These are phyloP conservation scores for Tylopilus rubrobrunneus DNA, from an alignment of 768 basidiomycete species.

Conservation along the genomic window DNA sequence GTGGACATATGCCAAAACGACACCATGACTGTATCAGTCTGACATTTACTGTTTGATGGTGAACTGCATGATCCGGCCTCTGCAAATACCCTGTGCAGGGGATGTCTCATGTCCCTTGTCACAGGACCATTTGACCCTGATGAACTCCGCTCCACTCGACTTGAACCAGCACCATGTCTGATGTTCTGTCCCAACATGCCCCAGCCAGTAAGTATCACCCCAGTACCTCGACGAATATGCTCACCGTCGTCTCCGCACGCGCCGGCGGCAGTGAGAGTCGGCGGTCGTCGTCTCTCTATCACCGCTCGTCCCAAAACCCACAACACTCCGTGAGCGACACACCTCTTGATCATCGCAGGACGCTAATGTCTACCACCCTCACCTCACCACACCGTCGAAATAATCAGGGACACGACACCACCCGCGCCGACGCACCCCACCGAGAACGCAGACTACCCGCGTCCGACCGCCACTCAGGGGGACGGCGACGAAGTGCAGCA, in stretches of 20 bases:
- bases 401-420: not conserved
- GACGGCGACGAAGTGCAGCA: slow-evolving; percentile 32
- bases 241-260: not conserved
- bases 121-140: not conserved
- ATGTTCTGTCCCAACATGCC: slow-evolving; percentile 36
- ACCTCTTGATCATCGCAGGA: not conserved
- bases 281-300: slow-evolving; percentile 48
- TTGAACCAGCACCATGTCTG: slow-evolving; percentile 25
- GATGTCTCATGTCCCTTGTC: not conserved
- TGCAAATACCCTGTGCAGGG: too few species aligned
- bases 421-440: slow-evolving; percentile 12
- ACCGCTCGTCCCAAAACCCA: slow-evolving; percentile 38
- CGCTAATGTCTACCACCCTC: not conserved
- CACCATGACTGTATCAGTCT: slow-evolving; percentile 15
- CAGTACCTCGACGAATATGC: not conserved
- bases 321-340: slow-evolving; percentile 26
- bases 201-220: slow-evolving; percentile 44
- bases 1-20: slow-evolving; percentile 31
- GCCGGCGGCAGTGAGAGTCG: slow-evolving; percentile 37
- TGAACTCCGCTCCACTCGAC: slow-evolving; percentile 16
- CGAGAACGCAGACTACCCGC: slow-evolving; percentile 45
- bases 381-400: not conserved
- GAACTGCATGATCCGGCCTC: not conserved
- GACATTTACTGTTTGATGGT: not conserved
- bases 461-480: slow-evolving; percentile 44